Base-by-base conservation (phyloP, 345 rosid species). In the Lumnitzera littorea region DNA sequence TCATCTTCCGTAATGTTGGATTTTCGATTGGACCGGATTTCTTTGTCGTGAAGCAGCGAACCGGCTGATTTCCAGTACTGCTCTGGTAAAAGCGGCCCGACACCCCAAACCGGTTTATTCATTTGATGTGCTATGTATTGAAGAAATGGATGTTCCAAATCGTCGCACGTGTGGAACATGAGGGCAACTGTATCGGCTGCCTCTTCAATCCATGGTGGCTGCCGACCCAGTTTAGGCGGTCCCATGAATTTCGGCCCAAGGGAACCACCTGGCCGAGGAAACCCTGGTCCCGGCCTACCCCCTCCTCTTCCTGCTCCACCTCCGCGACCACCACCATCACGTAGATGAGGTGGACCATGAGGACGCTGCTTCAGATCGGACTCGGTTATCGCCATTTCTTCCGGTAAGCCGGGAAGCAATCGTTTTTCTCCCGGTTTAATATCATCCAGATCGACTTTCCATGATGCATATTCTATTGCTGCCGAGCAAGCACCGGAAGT, bases 71-170 rank as follows among this genome's bases (percentile, higher is more conserved):
- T 59, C 74, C 78, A 81, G 48, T 65, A 75, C 23, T 70, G 56
- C 13, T 74, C 75, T 0, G 82, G 78, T 3, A 81, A 50, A 2
- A 81, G 61, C 2, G 85, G 85, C 2, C 82, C 85, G 2, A 77
- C 69, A 11, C 74, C 78, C 76, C 80, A 78, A 4, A 70, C 77
- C 3, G 80, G 82, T 55, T 72, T 81, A 2, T n/a, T 62, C 12
- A 64, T n/a, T 25, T 66, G 69, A 10, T 51, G 46, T 1, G 58
- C 52, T 0, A 77, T 7, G 51, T 75, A 81, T 2, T 64, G 57
- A 9, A 81, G 13, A 53, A 72, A 81, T 0, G 69, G 58, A 14
- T 66, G 56, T 56, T 81, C 82, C 2, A 81, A 65, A 20, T 73
- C 76, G 43, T 71, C 69, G 46, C 80, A 73, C 6, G 85, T 77